Evolutionary conservation across 306 rosid species (phyloP), one percentile per base, ranked within the genome.

Genomic region (Arachis hypogaea): DNA sequence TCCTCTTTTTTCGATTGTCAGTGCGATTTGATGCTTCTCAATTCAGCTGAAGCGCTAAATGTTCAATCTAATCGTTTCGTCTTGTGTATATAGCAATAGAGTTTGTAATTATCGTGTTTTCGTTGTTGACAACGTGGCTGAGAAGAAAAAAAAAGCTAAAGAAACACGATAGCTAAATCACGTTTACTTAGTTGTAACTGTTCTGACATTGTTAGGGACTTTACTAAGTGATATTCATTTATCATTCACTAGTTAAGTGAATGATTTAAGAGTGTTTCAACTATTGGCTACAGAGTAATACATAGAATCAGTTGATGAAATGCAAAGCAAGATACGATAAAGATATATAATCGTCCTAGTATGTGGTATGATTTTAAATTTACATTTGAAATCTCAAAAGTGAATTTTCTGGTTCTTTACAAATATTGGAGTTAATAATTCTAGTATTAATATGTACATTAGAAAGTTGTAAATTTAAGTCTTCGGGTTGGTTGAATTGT

Each of bases 61-160:
- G 50, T n/a, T 16, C 68, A 29, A 54, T 79, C 46, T 11, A 75
- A 63, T 11, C 54, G 47, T 72, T 71, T 66, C 54, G 8, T 74
- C 22, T 59, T 12, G 4, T 49, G 5, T 64, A 11, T 29, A 12
- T 14, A 12, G 11, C 66, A 6, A 43, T 76, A 52, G 9, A 9
- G 58, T 52, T 14, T n/a, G 58, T 14, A 6, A 52, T n/a, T 52
- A n/a, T 52, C 22, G 58, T n/a, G 61, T 50, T 62, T 16, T 61
- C 12, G 59, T 63, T 36, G 18, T 33, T 40, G 54, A 62, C 22
- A 54, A 6, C 28, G n/a, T 64, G 40, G 30, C 43, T 51, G 57
- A 51, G 45, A 18, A 7, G 0, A 40, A 12, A 38, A 12, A 5
- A 6, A 36, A 59, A 33, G 38, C 4, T 5, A 5, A 49, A 9